Evolutionary conservation across 345 rosid genomes (phyloP), one percentile per base, ranked within the genome.

Genomic region (Pseudoturritis turrita): DNA sequence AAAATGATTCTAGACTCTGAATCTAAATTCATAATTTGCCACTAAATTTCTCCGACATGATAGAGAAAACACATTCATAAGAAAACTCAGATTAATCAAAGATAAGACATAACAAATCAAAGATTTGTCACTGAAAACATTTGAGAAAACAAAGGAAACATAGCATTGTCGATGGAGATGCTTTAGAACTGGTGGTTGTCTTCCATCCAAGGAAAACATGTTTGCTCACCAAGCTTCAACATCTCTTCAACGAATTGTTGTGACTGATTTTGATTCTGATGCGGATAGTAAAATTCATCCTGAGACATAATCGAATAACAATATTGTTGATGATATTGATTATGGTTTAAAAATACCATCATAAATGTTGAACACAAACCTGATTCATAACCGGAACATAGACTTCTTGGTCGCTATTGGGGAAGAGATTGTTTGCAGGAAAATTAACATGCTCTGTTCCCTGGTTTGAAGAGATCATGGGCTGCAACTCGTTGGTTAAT

Each of bases 151-250:
- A 15, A 23, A 29, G 1, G 3, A 58, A 21, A 31, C 31, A 44
- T 45, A 69, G 33, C 3, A 56, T 36, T 26, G 1, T n/a, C 56
- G 1, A 64, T 19, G 36, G 37, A 52, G 3, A 11, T 58, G 39
- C 40, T 49, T 12, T 45, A 57, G 17, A 44, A 11, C 25, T 21
- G 2, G 12, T 69, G 9, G 3, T 41, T 44, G 10, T 45, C 36
- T 4, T 58, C 49, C 50, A 59, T 70, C 75, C 75, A 70, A 49
- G 59, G 67, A 49, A 70, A 70, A 5, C 67, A 19, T 28, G 60
- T 70, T 60, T 60, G 2, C 67, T 70, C 75, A 26, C 22, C 67
- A 10, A 26, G 6, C 0, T 49, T 49, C 40, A 70, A 14, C 60
- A 70, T 59, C 28, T 70, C 33, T 8, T 49, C 41, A 37, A 49